A percentile compares a stretch with the other conserved stretches of the same genome.
These are phyloP conservation scores for Thermothelomyces thermophilus DNA, from an alignment of 2,329 filamentous ascomycete genomes.

Conservation along the genomic window DNA sequence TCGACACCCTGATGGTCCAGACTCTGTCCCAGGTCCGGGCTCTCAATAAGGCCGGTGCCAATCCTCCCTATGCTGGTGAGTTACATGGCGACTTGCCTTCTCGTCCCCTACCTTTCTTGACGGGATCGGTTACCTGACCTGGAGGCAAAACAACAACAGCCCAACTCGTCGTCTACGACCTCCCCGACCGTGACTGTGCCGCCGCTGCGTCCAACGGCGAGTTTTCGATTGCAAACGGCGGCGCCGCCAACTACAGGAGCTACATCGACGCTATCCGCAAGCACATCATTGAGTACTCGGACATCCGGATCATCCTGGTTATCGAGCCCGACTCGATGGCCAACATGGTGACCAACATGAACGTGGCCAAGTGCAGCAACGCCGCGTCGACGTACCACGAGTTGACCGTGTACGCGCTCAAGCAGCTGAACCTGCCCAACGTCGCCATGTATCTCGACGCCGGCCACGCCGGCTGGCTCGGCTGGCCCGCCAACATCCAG, in stretches of 20 bases:
- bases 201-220: slow-evolving; percentile 53
- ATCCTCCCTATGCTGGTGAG: slow-evolving; percentile 38
- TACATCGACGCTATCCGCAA: slow-evolving; percentile 47
- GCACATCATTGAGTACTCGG: slow-evolving; percentile 37
- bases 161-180: slow-evolving; percentile 47
- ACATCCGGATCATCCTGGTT: slow-evolving; percentile 39
- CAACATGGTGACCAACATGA: slow-evolving; percentile 51
- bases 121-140: background rate
- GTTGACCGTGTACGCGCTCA: slow-evolving; percentile 45
- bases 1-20: slow-evolving; percentile 37
- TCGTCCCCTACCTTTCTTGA: too few species aligned
- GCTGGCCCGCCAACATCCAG: slow-evolving; percentile 48
- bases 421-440: slow-evolving; percentile 47
- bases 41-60: slow-evolving; percentile 32
- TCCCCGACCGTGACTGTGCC: slow-evolving; percentile 53
- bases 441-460: slow-evolving; percentile 54
- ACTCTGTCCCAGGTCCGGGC: slow-evolving; percentile 36
- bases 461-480: slow-evolving; percentile 53
- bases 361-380: slow-evolving; percentile 42
- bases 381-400: slow-evolving; percentile 44
- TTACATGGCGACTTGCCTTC: too few species aligned
- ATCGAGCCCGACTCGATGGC: slow-evolving; percentile 53
- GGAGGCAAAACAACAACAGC: background rate
- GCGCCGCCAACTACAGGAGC: slow-evolving; percentile 47
- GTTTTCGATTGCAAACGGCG: slow-evolving; percentile 43